Percentiles rank a stretch among this genome's conserved stretches.
Evolutionary conservation across 495 filamentous ascomycete genomes (phyloP).

Genomic region (Rusavskia elegans): DNA sequence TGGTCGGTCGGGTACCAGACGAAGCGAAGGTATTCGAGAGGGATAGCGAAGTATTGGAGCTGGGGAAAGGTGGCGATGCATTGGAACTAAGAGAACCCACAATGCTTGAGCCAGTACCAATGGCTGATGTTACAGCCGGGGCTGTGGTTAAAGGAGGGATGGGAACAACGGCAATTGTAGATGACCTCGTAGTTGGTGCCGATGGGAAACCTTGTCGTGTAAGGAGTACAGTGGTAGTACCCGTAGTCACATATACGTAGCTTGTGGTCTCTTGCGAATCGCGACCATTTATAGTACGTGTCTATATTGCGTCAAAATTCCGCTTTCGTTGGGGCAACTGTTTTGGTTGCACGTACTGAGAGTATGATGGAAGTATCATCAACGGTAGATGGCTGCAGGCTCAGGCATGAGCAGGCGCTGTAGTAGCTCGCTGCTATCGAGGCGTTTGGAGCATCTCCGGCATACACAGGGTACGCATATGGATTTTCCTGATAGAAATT

Average conservation of each 20-base stretch:
- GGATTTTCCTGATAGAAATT: not conserved
- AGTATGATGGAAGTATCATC: constrained; percentile 1
- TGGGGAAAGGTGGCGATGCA: not conserved
- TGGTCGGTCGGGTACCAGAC: not conserved
- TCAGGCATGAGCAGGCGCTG: constrained; percentile 18
- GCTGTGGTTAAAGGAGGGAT: not conserved
- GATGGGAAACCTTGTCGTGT: not conserved
- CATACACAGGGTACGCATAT: not conserved
- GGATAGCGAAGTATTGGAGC: not conserved
- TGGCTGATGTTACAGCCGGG: not conserved
- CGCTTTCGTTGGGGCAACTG: not conserved
- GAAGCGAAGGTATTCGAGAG: not conserved
- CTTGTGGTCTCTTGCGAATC: not conserved
- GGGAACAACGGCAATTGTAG: not conserved
- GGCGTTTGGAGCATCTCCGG: not conserved
- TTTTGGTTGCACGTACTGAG: not conserved
- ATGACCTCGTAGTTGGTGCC: not conserved
- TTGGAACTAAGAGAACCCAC: not conserved
- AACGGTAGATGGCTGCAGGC: constrained; percentile 3
- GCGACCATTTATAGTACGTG: not conserved
- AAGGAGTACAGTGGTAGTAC: not conserved
- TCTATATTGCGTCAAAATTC: not conserved
- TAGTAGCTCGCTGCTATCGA: constrained; percentile 1
- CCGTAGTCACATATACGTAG: not conserved
- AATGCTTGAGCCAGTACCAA: not conserved